phyloP scores from a whole-genome alignment of 441 rosid genomes.

The Croton laevigatus region DNA sequence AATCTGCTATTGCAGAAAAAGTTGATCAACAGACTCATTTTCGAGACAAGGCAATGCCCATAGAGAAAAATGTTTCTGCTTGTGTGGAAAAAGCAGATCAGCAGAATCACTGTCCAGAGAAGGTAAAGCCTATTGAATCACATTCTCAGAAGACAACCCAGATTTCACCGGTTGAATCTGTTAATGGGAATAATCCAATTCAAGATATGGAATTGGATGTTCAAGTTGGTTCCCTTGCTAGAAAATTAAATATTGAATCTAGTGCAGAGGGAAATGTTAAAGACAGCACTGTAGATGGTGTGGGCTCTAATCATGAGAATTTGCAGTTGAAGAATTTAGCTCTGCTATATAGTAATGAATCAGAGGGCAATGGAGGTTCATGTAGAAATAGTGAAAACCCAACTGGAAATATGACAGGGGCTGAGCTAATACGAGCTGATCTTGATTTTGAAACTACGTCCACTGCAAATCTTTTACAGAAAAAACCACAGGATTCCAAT shows the following conservation, averaged over 20 bases:
- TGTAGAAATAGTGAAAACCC: constrained; percentile 29
- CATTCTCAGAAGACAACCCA: constrained; percentile 28
- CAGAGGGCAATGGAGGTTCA: constrained; percentile 29
- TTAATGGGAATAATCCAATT: constrained; percentile 21
- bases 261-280: constrained; percentile 28
- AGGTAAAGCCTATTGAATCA: constrained; percentile 19
- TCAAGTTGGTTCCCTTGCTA: constrained; percentile 21
- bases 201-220: constrained; percentile 24
- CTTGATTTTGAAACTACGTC: constrained; percentile 27
- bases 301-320: constrained; percentile 28
- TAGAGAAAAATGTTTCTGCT: constrained; percentile 25
- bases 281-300: constrained; percentile 11
- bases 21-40: no score
- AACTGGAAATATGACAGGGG: constrained; percentile 19
- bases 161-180: constrained; percentile 25
- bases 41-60: constrained; percentile 19
- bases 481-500: constrained; percentile 22
- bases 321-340: constrained; percentile 27
- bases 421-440: constrained; percentile 25
- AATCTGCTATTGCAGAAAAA: no score
- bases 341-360: constrained; percentile 20
- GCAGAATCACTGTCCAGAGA: constrained; percentile 14
- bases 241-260: constrained; percentile 21
- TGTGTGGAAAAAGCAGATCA: constrained; percentile 22
- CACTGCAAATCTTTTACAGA: constrained; percentile 24